Evolutionary conservation across 2,329 filamentous ascomycete genomes (phyloP).

Genomic region (Verticillium albo-atrum): DNA sequence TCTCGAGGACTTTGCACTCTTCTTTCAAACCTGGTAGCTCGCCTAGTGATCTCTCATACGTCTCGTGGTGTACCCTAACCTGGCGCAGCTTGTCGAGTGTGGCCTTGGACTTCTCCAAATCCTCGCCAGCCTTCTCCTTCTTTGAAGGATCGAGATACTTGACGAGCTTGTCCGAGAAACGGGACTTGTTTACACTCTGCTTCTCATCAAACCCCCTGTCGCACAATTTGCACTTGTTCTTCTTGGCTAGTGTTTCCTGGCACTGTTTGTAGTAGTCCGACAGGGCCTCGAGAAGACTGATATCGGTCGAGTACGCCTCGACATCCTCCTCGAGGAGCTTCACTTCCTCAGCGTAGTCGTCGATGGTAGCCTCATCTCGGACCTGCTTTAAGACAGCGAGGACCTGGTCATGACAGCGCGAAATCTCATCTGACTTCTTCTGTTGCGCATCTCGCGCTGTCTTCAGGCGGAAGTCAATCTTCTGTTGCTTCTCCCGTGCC

Average conservation of each 20-base stretch:
- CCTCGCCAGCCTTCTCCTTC: constrained; percentile 56
- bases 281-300: constrained; percentile 64
- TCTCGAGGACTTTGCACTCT: constrained; percentile 57
- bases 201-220: constrained; percentile 62
- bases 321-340: constrained; percentile 50
- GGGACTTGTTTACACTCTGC: constrained; percentile 51
- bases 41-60: constrained; percentile 62
- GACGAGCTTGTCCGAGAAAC: constrained; percentile 63
- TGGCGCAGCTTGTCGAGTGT: constrained; percentile 56
- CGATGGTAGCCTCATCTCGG: constrained; percentile 41
- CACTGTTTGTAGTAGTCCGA: constrained; percentile 69
- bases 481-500: constrained; percentile 67
- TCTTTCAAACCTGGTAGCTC: constrained; percentile 68
- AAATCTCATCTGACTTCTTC: constrained; percentile 58
- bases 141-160: constrained; percentile 57
- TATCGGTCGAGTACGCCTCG: constrained; percentile 58
- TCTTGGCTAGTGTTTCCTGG: constrained; percentile 58
- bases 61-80: constrained; percentile 67
- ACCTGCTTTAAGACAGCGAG: constrained; percentile 40
- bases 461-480: constrained; percentile 69
- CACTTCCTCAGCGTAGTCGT: constrained; percentile 50
- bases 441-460: constrained; percentile 59
- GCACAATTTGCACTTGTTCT: constrained; percentile 75
- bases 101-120: constrained; percentile 46
- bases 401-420: constrained; percentile 55